phyloP scores from a whole-genome alignment of 1,284 basidiomycete genomes.

The Cystobasidiaceae sp. region DNA sequence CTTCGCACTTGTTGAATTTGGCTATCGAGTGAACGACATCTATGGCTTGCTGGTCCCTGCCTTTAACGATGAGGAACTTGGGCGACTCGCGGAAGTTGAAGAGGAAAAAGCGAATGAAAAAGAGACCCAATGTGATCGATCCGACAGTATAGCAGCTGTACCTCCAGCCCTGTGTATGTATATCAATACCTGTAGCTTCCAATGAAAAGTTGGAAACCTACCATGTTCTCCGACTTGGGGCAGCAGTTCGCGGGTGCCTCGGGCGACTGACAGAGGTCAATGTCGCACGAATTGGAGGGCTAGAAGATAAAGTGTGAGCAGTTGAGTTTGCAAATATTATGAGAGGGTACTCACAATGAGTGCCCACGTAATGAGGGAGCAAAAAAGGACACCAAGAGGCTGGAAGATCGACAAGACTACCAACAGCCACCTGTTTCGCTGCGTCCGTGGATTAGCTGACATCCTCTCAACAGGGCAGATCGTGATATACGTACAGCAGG shows the following conservation, averaged over 20 bases:
- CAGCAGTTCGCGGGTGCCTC: constrained; percentile 39
- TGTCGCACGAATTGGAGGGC: too few relatives aligned
- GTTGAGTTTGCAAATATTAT: background rate
- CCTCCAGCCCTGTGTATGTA: constrained; percentile 58
- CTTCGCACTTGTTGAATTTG: constrained; percentile 58
- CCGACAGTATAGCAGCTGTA: constrained; percentile 59
- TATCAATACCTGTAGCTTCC: constrained; percentile 38
- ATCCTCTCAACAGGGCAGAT: too few relatives aligned
- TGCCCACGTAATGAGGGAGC: constrained; percentile 42
- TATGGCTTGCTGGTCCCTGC: constrained; percentile 65
- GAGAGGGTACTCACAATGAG: constrained; percentile 1
- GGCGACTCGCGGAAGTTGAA: constrained; percentile 69
- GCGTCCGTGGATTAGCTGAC: too few relatives aligned
- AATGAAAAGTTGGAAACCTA: background rate
- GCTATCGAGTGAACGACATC: constrained; percentile 64
- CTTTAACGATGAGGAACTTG: constrained; percentile 60
- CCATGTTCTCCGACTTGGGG: constrained; percentile 55
- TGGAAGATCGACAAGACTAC: constrained; percentile 43
- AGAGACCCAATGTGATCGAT: constrained; percentile 46
- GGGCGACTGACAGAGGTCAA: constrained; percentile 38
- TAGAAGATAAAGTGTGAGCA: background rate
- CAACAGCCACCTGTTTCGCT: constrained; percentile 26
- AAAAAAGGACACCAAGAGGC: constrained; percentile 54
- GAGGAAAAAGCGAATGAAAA: constrained; percentile 62
- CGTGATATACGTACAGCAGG: constrained; percentile 38